Percentiles rank a stretch among this genome's conserved stretches.
These are phyloP conservation scores for Xylariales sp. DNA, from an alignment of 2,329 filamentous ascomycete species.

Conservation along the genomic window DNA sequence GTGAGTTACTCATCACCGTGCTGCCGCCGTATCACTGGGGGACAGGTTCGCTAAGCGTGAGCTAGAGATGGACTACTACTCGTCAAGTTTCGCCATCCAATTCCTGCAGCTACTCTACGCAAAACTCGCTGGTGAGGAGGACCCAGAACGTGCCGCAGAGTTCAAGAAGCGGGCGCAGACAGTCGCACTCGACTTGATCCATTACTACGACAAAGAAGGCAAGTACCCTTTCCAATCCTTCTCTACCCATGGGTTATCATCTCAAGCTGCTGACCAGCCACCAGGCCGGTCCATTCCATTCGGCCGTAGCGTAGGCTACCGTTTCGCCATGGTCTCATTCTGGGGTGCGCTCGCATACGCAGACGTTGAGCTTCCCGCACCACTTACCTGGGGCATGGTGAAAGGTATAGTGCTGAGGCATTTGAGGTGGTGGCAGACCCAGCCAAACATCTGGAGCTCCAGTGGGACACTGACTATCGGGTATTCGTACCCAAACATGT, in stretches of 20 bases:
- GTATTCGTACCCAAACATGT: slow-evolving; percentile 77
- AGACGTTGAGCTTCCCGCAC: slow-evolving; percentile 65
- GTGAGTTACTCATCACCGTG: slow-evolving; percentile 28
- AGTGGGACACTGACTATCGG: slow-evolving; percentile 73
- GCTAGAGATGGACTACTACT: slow-evolving; percentile 78
- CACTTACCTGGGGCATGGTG: slow-evolving; percentile 73
- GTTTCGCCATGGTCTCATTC: slow-evolving; percentile 83
- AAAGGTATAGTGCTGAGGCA: slow-evolving; percentile 73
- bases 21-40: neutral
- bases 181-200: slow-evolving; percentile 66
- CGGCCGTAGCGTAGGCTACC: slow-evolving; percentile 72
- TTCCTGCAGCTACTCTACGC: slow-evolving; percentile 75
- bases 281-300: slow-evolving; percentile 66
- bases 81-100: slow-evolving; percentile 77
- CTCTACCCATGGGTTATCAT: neutral
- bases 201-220: slow-evolving; percentile 70
- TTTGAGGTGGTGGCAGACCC: slow-evolving; percentile 75
- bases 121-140: slow-evolving; percentile 63
- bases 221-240: neutral
- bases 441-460: slow-evolving; percentile 68
- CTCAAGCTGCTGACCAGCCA: slow-evolving; percentile 2
- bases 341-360: slow-evolving; percentile 77
- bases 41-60: neutral
- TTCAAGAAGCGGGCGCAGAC: slow-evolving; percentile 65
- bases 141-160: slow-evolving; percentile 61